Evolutionary conservation across 495 filamentous ascomycete species (phyloP).

Genomic region (Tuber calosporum): DNA sequence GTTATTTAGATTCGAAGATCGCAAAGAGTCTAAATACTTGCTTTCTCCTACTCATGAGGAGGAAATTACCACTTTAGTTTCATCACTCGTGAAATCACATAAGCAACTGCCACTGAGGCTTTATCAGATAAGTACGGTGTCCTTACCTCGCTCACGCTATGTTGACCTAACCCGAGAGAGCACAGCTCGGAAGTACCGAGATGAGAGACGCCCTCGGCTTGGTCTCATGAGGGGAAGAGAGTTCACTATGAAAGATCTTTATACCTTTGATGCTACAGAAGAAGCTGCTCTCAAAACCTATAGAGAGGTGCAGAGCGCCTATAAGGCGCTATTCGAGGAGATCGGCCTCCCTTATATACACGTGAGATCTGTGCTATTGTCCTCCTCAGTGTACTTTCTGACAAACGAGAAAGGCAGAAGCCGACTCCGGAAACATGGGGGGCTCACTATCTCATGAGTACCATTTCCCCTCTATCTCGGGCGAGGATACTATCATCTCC

Average conservation of each 20-base stretch:
- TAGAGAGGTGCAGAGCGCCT: constrained; percentile 59
- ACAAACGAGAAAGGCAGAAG: constrained; percentile 52
- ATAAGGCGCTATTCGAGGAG: constrained; percentile 68
- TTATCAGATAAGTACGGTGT: constrained; percentile 75
- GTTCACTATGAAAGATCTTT: constrained; percentile 97
- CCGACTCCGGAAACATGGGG: constrained; percentile 93
- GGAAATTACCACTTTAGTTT: constrained; percentile 79
- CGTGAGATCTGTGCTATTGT: constrained; percentile 11
- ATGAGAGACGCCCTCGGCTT: constrained; percentile 80
- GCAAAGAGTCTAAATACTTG: constrained; percentile 66
- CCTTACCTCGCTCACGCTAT: background rate
- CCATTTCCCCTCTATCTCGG: constrained; percentile 69
- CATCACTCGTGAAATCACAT: constrained; percentile 68
- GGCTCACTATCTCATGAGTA: constrained; percentile 91
- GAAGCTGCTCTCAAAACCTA: constrained; percentile 70
- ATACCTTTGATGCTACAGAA: constrained; percentile 75
- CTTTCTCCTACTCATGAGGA: constrained; percentile 94
- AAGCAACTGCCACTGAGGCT: constrained; percentile 77
- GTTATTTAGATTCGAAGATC: constrained; percentile 74
- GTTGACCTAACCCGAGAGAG: constrained; percentile 15
- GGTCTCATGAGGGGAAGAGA: constrained; percentile 85
- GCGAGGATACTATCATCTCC: constrained; percentile 76
- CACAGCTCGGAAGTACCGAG: constrained; percentile 81
- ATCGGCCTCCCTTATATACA: constrained; percentile 76
- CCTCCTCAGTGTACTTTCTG: background rate